A percentile compares a stretch with the other conserved stretches of the same genome.
These are phyloP conservation scores for Aureobasidium namibiae DNA, from an alignment of 2,329 filamentous ascomycete species.

Conservation along the genomic window DNA sequence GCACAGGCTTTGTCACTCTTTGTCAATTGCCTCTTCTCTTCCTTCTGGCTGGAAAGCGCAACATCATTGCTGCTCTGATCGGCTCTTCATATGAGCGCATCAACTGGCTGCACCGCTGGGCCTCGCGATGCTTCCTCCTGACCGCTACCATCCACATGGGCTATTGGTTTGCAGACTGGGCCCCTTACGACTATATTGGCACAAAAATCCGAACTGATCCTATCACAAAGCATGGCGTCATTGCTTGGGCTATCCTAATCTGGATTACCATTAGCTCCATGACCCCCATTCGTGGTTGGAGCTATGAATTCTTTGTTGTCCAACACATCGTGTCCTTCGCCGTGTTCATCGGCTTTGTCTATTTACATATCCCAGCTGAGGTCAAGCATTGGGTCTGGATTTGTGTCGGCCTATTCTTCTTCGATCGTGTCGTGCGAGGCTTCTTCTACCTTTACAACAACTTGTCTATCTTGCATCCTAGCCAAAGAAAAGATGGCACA, in stretches of 20 bases:
- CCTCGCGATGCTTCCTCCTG: slow-evolving; percentile 59
- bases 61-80: slow-evolving; percentile 51
- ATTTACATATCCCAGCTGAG: slow-evolving; percentile 53
- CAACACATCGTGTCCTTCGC: slow-evolving; percentile 58
- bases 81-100: slow-evolving; percentile 60
- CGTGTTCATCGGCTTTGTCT: slow-evolving; percentile 55
- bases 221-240: slow-evolving; percentile 59
- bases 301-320: slow-evolving; percentile 61
- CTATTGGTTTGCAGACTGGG: slow-evolving; percentile 60
- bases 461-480: slow-evolving; percentile 32
- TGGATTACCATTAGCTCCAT: slow-evolving; percentile 59
- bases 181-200: slow-evolving; percentile 49
- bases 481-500: slow-evolving; percentile 18
- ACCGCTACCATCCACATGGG: slow-evolving; percentile 62
- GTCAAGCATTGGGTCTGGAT: slow-evolving; percentile 56
- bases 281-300: slow-evolving; percentile 55
- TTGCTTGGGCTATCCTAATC: slow-evolving; percentile 56
- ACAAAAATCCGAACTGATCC: slow-evolving; percentile 53
- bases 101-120: slow-evolving; percentile 69
- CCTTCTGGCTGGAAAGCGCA: slow-evolving; percentile 48
- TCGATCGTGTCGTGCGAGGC: slow-evolving; percentile 51
- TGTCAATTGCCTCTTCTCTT: slow-evolving; percentile 49
- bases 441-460: slow-evolving; percentile 31
- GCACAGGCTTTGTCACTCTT: slow-evolving; percentile 45
- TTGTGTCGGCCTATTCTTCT: slow-evolving; percentile 52